These are phyloP conservation scores for Macrophomina phaseolina DNA, from an alignment of 2,329 filamentous ascomycete species.

Conservation along the genomic window DNA sequence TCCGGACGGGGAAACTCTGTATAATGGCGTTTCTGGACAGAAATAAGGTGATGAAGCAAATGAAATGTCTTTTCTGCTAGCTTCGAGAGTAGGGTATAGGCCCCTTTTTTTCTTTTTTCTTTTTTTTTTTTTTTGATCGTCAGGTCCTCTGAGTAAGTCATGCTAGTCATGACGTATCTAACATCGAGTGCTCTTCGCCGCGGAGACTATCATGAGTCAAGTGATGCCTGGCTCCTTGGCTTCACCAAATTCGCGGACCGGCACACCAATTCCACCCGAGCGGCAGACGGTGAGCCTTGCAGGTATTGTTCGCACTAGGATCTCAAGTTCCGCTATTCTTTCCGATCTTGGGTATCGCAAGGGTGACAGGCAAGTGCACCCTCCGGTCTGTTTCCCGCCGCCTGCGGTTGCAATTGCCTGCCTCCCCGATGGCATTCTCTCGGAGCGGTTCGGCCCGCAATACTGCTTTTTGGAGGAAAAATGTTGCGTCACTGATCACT, in stretches of 20 bases:
- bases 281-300: neutral
- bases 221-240: neutral
- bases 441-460: slow-evolving; percentile 25
- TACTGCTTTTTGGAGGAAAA: neutral
- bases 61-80: neutral
- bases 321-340: neutral
- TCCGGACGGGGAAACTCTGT: slow-evolving; percentile 5
- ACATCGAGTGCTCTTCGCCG: too few relatives aligned
- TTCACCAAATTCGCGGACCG: neutral
- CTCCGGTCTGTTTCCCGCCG: neutral
- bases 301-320: neutral
- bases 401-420: neutral
- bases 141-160: too few relatives aligned
- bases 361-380: neutral
- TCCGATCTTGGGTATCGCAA: neutral
- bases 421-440: neutral
- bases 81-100: neutral
- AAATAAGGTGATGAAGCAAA: slow-evolving; percentile 15
- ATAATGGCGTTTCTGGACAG: slow-evolving; percentile 14
- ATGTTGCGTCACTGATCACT: slow-evolving; percentile 7
- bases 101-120: too few relatives aligned
- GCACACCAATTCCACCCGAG: neutral
- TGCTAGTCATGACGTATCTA: too few relatives aligned
- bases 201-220: neutral
- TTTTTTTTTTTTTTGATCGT: too few relatives aligned